These are phyloP conservation scores for Corylus avellana DNA, from an alignment of 306 rosid species.

Conservation along the genomic window DNA sequence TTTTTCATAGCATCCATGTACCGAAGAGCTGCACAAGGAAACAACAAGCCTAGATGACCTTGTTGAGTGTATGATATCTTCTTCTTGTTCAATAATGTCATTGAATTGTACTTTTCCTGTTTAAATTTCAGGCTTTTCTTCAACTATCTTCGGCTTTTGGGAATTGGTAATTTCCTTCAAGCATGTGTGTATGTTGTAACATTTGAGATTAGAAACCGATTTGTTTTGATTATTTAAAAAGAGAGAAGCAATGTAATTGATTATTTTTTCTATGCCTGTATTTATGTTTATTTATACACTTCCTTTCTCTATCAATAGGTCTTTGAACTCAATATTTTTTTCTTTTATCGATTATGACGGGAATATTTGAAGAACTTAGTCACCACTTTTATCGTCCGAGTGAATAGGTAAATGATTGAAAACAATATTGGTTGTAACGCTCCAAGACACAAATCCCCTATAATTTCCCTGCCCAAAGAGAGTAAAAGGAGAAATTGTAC, in stretches of 20 bases:
- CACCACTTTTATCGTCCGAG: too few species aligned
- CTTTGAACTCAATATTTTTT: too few species aligned
- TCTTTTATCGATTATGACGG: too few species aligned
- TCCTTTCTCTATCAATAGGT: neutral
- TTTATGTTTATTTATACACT: neutral
- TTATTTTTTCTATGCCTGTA: neutral
- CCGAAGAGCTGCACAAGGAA: slow-evolving; percentile 55
- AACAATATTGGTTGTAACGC: too few species aligned
- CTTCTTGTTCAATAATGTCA: slow-evolving; percentile 44
- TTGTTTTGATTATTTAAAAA: neutral
- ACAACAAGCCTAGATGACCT: slow-evolving; percentile 19
- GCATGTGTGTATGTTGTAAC: neutral
- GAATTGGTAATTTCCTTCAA: neutral
- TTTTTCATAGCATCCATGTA: slow-evolving; percentile 61
- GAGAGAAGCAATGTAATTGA: neutral
- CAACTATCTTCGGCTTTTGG: neutral
- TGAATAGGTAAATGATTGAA: too few species aligned
- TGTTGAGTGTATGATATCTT: neutral
- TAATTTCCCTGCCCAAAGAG: too few species aligned
- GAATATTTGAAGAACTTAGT: too few species aligned
- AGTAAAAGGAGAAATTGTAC: too few species aligned
- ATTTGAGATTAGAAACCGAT: neutral
- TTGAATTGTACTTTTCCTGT: slow-evolving; percentile 37
- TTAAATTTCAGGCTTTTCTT: neutral
- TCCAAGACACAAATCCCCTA: too few species aligned